Evolutionary conservation across 495 filamentous ascomycete genomes (phyloP).

Genomic region (Talaromyces proteolyticus): DNA sequence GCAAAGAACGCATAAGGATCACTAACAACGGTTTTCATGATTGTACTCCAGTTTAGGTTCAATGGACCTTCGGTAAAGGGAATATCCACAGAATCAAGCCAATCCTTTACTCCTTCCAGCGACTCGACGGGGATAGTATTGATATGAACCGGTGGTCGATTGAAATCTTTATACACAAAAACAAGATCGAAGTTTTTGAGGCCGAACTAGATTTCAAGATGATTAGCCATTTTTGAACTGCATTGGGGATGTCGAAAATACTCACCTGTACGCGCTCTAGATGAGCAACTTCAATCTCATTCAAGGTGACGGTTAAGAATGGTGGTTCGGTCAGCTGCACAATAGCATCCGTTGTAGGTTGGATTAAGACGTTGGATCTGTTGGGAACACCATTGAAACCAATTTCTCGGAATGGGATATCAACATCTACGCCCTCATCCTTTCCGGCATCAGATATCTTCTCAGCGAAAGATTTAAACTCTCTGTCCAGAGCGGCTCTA

Average conservation of each 20-base stretch:
- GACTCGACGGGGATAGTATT: slow-evolving; percentile 98
- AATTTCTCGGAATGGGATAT: slow-evolving; percentile 94
- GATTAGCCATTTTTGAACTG: slow-evolving; percentile 17
- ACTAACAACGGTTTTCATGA: slow-evolving; percentile 97
- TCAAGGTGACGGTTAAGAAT: slow-evolving; percentile 89
- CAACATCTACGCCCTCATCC: slow-evolving; percentile 77
- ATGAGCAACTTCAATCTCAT: slow-evolving; percentile 95
- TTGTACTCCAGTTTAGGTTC: slow-evolving; percentile 97
- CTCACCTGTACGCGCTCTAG: slow-evolving; percentile 84
- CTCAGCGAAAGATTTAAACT: slow-evolving; percentile 96
- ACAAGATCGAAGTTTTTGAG: slow-evolving; percentile 99
- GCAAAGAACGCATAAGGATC: slow-evolving; percentile 93
- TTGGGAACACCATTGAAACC: slow-evolving; percentile 96
- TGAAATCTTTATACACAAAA: slow-evolving; percentile 95
- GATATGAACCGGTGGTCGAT: slow-evolving; percentile 79
- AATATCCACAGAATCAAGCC: slow-evolving; percentile 93
- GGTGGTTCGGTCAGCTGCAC: slow-evolving; percentile 96
- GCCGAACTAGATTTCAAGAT: slow-evolving; percentile 65
- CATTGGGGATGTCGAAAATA: not conserved
- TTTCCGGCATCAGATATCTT: slow-evolving; percentile 92
- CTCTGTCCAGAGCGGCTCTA: slow-evolving; percentile 82
- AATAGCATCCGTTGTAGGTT: slow-evolving; percentile 96
- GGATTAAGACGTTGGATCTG: slow-evolving; percentile 88
- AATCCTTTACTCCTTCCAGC: slow-evolving; percentile 94
- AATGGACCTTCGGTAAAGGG: slow-evolving; percentile 91